A percentile compares a stretch with the other conserved stretches of the same genome.
Conservation (phyloP, 2,329 filamentous ascomycete genomes). For the Fusarium euwallaceae region DNA sequence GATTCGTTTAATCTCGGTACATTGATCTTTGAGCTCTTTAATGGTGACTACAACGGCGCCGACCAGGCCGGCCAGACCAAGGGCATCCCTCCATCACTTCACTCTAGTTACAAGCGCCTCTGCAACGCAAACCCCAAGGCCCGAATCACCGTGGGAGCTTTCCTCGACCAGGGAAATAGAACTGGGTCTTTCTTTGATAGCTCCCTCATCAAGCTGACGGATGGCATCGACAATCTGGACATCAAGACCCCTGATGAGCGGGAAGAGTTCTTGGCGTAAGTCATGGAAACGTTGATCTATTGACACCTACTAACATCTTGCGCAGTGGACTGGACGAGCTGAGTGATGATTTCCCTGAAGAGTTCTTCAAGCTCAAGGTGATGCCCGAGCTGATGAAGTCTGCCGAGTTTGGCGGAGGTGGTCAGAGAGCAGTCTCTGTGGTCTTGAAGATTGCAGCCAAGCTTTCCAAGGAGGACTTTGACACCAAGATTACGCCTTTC, state of each 20-base stretch:
- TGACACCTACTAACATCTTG: constrained; percentile 47
- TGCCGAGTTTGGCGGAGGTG: constrained; percentile 97
- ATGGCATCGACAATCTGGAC: constrained; percentile 92
- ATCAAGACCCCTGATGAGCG: constrained; percentile 88
- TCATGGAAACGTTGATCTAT: not conserved
- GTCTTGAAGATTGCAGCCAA: constrained; percentile 94
- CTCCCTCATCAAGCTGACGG: constrained; percentile 89
- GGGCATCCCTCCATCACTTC: constrained; percentile 88
- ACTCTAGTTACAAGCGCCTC: constrained; percentile 89
- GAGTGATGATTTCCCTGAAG: constrained; percentile 94
- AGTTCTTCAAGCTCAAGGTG: constrained; percentile 98
- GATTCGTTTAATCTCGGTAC: constrained; percentile 91
- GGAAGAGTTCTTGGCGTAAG: constrained; percentile 82
- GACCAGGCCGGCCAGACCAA: constrained; percentile 90
- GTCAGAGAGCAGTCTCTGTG: constrained; percentile 88
- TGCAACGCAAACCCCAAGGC: constrained; percentile 91
- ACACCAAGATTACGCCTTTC: constrained; percentile 84
- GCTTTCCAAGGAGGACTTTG: constrained; percentile 90
- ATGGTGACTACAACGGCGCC: constrained; percentile 80
- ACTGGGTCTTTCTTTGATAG: constrained; percentile 92
- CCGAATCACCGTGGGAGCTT: constrained; percentile 84
- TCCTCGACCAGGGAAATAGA: constrained; percentile 89
- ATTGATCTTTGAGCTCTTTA: constrained; percentile 91
- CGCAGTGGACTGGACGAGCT: constrained; percentile 82
- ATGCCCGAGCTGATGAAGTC: constrained; percentile 96